phyloP scores from a whole-genome alignment of 2,329 filamentous ascomycete species.

The Microdochium nivale region DNA sequence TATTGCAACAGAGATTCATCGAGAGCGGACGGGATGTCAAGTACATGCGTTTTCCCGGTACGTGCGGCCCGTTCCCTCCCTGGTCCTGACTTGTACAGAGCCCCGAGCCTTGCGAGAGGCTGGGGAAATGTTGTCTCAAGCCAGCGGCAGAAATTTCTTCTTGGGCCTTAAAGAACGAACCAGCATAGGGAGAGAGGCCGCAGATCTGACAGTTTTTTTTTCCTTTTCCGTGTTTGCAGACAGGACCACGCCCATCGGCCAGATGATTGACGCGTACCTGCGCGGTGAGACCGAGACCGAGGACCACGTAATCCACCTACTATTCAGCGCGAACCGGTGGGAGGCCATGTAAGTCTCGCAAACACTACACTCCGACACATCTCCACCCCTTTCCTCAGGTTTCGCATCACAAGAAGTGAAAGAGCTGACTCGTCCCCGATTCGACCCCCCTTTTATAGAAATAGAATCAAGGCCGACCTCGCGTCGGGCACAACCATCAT shows the following conservation, averaged over 20 bases:
- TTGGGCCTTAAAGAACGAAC: no score
- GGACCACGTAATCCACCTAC: slow-evolving; percentile 81
- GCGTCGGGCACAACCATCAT: slow-evolving; percentile 65
- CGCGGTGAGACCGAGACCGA: slow-evolving; percentile 64
- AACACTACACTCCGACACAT: neutral
- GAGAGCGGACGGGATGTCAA: slow-evolving; percentile 39
- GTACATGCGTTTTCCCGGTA: slow-evolving; percentile 50
- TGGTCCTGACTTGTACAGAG: no score
- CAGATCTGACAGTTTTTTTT: slow-evolving; percentile 3
- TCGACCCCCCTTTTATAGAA: slow-evolving; percentile 26
- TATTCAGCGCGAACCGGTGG: slow-evolving; percentile 90
- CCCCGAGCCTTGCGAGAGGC: no score
- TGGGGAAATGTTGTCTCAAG: no score
- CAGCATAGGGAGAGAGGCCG: neutral
- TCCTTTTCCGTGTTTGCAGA: slow-evolving; percentile 46
- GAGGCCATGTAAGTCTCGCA: slow-evolving; percentile 48
- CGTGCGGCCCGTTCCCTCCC: slow-evolving; percentile 5
- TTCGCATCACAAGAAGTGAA: no score
- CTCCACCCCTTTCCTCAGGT: neutral
- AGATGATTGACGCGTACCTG: slow-evolving; percentile 80
- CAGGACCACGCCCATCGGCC: slow-evolving; percentile 72
- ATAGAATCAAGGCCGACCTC: slow-evolving; percentile 45
- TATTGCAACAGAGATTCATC: slow-evolving; percentile 48
- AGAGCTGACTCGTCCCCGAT: no score
- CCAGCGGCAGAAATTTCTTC: no score